phyloP scores from a whole-genome alignment of 2,329 filamentous ascomycete species.

The Fusarium veterinarium region DNA sequence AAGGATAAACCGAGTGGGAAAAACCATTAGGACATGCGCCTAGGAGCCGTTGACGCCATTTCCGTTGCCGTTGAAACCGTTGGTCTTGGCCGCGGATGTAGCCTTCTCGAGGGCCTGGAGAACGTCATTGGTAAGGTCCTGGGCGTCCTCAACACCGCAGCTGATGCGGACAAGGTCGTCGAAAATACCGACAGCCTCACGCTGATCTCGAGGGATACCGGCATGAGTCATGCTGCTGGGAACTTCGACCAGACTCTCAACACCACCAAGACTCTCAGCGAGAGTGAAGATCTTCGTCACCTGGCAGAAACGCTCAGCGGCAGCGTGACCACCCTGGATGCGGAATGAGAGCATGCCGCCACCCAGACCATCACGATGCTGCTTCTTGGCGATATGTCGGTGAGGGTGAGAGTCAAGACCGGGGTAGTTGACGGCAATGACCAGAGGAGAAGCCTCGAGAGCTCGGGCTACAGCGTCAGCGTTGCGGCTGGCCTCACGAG shows the following conservation, averaged over 20 bases:
- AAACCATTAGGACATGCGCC: constrained; percentile 9
- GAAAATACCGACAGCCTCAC: constrained; percentile 92
- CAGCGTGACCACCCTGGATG: constrained; percentile 84
- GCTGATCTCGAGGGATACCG: constrained; percentile 89
- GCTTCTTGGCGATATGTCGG: constrained; percentile 83
- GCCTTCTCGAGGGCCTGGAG: constrained; percentile 85
- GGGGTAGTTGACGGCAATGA: constrained; percentile 94
- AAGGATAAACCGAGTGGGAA: constrained; percentile 2
- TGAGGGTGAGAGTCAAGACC: constrained; percentile 90
- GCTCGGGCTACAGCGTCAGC: constrained; percentile 80
- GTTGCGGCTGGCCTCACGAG: constrained; percentile 84
- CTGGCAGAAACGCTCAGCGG: constrained; percentile 93
- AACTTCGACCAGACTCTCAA: constrained; percentile 92
- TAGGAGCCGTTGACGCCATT: constrained; percentile 43
- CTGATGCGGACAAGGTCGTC: constrained; percentile 94
- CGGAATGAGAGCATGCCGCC: constrained; percentile 99
- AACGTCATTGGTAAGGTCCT: constrained; percentile 85
- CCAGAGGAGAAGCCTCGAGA: constrained; percentile 82
- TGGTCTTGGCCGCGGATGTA: constrained; percentile 55
- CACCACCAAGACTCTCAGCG: constrained; percentile 90
- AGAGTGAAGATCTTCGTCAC: constrained; percentile 90
- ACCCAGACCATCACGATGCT: constrained; percentile 94
- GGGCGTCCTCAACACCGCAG: constrained; percentile 92
- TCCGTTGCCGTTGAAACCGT: constrained; percentile 43
- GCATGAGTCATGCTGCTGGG: constrained; percentile 97